Conservation (phyloP, 2,329 filamentous ascomycete species). For the Cordyceps militaris region DNA sequence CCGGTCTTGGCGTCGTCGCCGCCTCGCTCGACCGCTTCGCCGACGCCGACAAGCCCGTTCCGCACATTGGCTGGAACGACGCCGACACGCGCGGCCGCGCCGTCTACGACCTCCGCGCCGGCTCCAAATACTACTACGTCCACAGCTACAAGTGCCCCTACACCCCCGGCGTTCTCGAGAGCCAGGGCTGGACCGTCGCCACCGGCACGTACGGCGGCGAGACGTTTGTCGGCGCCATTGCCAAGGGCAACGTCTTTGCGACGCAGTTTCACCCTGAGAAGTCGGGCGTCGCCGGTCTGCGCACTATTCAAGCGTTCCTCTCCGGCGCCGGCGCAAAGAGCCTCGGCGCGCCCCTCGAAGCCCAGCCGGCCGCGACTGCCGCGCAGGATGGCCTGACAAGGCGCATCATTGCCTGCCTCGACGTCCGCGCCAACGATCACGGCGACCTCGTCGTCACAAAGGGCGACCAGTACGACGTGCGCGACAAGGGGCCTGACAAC, state of each 20-base stretch:
- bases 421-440: constrained; percentile 88
- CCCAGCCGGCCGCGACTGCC: not conserved
- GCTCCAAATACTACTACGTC: constrained; percentile 97
- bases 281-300: constrained; percentile 80
- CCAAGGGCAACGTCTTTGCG: constrained; percentile 75
- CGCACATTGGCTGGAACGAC: constrained; percentile 98
- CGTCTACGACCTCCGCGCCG: constrained; percentile 71
- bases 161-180: constrained; percentile 63
- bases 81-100: constrained; percentile 54
- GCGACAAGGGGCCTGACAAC: constrained; percentile 66
- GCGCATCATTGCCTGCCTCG: constrained; percentile 89
- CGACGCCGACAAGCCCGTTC: constrained; percentile 76
- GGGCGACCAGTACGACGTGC: constrained; percentile 96
- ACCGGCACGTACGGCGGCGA: constrained; percentile 82
- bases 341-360: constrained; percentile 30
- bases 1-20: constrained; percentile 71
- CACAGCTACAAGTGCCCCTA: constrained; percentile 89
- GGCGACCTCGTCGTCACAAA: constrained; percentile 97
- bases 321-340: constrained; percentile 56
- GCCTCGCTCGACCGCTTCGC: constrained; percentile 69
- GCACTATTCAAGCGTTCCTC: constrained; percentile 79
- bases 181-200: constrained; percentile 84
- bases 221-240: constrained; percentile 85
- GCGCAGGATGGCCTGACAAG: constrained; percentile 69
- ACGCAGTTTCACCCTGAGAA: constrained; percentile 99